phyloP scores from a whole-genome alignment of 2,329 filamentous ascomycete species.

The Pseudogymnoascus sp. region DNA sequence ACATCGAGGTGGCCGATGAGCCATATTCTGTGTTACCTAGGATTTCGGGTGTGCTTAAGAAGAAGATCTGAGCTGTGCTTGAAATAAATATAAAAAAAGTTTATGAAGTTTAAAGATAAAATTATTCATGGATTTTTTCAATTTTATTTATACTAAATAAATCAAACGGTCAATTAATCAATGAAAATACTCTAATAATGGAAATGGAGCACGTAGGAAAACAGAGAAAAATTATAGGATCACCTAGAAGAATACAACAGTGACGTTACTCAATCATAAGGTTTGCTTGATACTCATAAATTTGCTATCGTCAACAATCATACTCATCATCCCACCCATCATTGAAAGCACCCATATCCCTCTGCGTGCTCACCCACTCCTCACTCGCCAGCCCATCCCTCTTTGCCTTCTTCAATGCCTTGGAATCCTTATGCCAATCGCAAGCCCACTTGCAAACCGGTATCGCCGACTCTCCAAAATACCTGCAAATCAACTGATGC shows the following conservation, averaged over 20 bases:
- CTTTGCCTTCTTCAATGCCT: constrained; percentile 49
- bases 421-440: constrained; percentile 65
- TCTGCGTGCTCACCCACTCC: constrained; percentile 56
- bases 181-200: background rate
- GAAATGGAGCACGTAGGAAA: background rate
- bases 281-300: background rate
- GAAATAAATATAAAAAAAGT: background rate
- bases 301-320: constrained; percentile 18
- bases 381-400: constrained; percentile 47
- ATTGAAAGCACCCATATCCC: constrained; percentile 48
- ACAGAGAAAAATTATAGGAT: too few relatives aligned
- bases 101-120: background rate
- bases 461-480: constrained; percentile 60
- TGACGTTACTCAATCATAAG: background rate
- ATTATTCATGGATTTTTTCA: background rate
- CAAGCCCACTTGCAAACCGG: constrained; percentile 65
- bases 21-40: constrained; percentile 26
- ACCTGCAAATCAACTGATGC: constrained; percentile 64
- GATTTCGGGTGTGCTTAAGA: constrained; percentile 27
- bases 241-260: background rate
- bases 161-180: background rate
- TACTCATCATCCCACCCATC: constrained; percentile 41
- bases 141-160: background rate
- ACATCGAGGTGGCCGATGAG: constrained; percentile 24
- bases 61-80: constrained; percentile 18